Evolutionary conservation across 257 asterid genomes (phyloP).

Genomic region (Fraxinus excelsior): DNA sequence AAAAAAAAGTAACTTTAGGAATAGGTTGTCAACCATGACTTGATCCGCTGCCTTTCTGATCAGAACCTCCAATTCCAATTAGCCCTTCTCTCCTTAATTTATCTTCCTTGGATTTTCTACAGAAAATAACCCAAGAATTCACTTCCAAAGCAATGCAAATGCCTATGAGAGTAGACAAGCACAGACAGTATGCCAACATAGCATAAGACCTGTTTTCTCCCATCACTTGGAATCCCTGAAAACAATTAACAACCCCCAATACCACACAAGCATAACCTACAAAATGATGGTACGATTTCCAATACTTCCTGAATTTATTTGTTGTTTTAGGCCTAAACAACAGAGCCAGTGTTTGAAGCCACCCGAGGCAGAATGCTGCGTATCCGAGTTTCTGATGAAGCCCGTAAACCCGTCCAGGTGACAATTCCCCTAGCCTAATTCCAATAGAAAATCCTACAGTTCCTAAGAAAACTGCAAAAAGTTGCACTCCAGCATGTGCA

Average conservation of each 20-base stretch:
- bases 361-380: constrained; percentile 68
- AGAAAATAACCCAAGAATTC: constrained; percentile 88
- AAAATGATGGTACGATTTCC: constrained; percentile 95
- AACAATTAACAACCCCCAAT: constrained; percentile 75
- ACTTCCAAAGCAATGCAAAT: constrained; percentile 77
- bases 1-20: not conserved
- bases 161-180: constrained; percentile 71
- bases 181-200: constrained; percentile 64
- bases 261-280: constrained; percentile 90
- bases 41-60: constrained; percentile 51
- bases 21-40: constrained; percentile 28
- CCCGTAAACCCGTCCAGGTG: constrained; percentile 66
- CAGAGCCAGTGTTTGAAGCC: constrained; percentile 84
- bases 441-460: constrained; percentile 81
- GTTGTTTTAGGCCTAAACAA: constrained; percentile 84
- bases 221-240: constrained; percentile 81
- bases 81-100: constrained; percentile 80
- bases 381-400: constrained; percentile 81
- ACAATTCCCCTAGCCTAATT: constrained; percentile 61
- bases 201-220: constrained; percentile 57
- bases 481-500: constrained; percentile 75
- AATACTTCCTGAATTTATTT: constrained; percentile 69
- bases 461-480: constrained; percentile 60
- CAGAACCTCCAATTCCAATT: constrained; percentile 65
- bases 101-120: constrained; percentile 84